These are phyloP conservation scores for Cucumis hystrix DNA, from an alignment of 306 rosid species.

Conservation along the genomic window DNA sequence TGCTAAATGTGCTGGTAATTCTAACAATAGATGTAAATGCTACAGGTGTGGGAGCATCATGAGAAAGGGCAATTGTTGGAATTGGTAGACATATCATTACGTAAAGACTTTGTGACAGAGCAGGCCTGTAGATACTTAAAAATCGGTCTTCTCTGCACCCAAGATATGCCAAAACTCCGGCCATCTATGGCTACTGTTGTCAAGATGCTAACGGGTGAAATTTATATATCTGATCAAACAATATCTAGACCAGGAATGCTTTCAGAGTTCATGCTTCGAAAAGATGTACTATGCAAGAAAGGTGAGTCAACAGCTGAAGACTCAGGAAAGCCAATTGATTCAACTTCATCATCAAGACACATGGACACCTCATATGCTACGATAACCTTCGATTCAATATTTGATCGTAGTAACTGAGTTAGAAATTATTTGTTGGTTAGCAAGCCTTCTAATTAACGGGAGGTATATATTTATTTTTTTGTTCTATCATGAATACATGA, in stretches of 20 bases:
- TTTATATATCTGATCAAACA: constrained; percentile 23
- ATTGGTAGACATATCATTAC: constrained; percentile 31
- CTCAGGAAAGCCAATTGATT: constrained; percentile 18
- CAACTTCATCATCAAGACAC: constrained; percentile 27
- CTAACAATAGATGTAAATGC: background rate
- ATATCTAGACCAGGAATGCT: constrained; percentile 58
- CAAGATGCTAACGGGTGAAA: constrained; percentile 47
- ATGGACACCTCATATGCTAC: constrained; percentile 27
- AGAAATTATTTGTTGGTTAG: background rate
- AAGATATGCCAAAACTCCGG: constrained; percentile 60
- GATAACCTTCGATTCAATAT: constrained; percentile 63
- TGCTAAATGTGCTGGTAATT: background rate
- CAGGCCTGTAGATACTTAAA: constrained; percentile 52
- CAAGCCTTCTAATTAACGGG: background rate
- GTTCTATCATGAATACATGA: background rate
- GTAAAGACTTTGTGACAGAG: constrained; percentile 20
- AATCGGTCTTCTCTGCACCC: constrained; percentile 74
- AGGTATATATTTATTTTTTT: background rate
- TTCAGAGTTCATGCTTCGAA: constrained; percentile 31
- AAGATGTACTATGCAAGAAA: constrained; percentile 11
- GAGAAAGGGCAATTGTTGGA: constrained; percentile 40
- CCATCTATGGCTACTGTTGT: constrained; percentile 61
- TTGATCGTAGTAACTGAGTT: constrained; percentile 36
- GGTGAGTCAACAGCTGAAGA: constrained; percentile 11
- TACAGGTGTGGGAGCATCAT: constrained; percentile 54